Percentiles rank a stretch among this genome's conserved stretches.
Evolutionary conservation across 2,329 filamentous ascomycete species (phyloP).

Genomic region (Colletotrichum salicis): DNA sequence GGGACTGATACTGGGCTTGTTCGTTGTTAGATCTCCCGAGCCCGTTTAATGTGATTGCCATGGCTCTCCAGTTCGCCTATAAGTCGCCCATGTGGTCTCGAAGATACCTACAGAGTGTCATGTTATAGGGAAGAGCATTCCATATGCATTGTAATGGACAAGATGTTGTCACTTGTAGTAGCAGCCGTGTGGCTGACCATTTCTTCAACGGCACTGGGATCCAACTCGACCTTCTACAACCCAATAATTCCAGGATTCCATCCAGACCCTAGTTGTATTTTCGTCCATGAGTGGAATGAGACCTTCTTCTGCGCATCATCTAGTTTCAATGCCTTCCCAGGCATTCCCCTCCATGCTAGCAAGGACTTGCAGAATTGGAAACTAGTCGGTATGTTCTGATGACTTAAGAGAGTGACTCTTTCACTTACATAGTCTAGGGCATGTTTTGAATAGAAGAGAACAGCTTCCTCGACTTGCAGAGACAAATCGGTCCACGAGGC

Average conservation of each 20-base stretch:
- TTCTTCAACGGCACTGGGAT: neutral
- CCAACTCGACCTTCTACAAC: slow-evolving; percentile 48
- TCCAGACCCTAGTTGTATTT: slow-evolving; percentile 58
- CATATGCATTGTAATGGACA: neutral
- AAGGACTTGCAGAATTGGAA: slow-evolving; percentile 62
- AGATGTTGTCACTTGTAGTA: neutral
- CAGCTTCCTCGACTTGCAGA: slow-evolving; percentile 50
- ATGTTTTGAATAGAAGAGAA: slow-evolving; percentile 51
- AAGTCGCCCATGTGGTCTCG: neutral
- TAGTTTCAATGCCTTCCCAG: slow-evolving; percentile 63
- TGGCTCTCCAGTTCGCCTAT: neutral
- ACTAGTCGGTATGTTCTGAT: slow-evolving; percentile 37
- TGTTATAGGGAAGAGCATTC: too few species aligned
- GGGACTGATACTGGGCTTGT: neutral
- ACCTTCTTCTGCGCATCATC: slow-evolving; percentile 63
- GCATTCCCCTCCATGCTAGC: slow-evolving; percentile 63
- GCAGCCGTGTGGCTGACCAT: neutral
- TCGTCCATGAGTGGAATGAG: slow-evolving; percentile 49
- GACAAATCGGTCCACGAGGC: slow-evolving; percentile 22
- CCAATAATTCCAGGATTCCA: slow-evolving; percentile 62
- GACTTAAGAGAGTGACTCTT: neutral
- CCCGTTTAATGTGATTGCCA: neutral
- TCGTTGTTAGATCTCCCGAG: neutral
- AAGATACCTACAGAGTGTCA: neutral
- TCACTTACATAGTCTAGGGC: slow-evolving; percentile 40